Percentiles rank a stretch among this genome's conserved stretches.
Evolutionary conservation across 345 rosid genomes (phyloP).

Genomic region (Carallia brachiata): DNA sequence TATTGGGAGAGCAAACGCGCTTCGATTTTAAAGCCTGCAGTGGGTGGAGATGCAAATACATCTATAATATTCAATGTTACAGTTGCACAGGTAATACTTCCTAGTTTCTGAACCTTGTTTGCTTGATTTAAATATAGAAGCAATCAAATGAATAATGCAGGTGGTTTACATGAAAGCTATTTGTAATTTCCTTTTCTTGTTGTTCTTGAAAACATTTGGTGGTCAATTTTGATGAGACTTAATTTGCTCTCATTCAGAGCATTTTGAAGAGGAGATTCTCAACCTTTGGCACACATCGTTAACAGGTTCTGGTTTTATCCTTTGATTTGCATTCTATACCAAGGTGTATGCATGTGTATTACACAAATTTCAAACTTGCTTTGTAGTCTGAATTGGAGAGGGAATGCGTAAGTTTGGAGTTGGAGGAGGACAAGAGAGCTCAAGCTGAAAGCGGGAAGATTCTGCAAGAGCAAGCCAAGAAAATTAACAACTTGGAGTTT

Average conservation of each 20-base stretch:
- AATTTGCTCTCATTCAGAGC: slow-evolving; percentile 83
- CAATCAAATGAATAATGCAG: background rate
- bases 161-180: background rate
- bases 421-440: slow-evolving; percentile 95
- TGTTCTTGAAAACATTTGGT: slow-evolving; percentile 1
- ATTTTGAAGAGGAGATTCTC: slow-evolving; percentile 80
- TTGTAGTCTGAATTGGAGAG: slow-evolving; percentile 85
- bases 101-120: background rate
- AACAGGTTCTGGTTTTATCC: slow-evolving; percentile 51
- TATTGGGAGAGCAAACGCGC: slow-evolving; percentile 97
- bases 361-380: slow-evolving; percentile 17
- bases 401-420: slow-evolving; percentile 80
- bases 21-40: slow-evolving; percentile 90
- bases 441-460: slow-evolving; percentile 87
- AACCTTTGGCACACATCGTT: slow-evolving; percentile 79
- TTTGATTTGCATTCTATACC: too few relatives aligned
- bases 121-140: background rate
- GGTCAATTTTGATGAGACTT: background rate
- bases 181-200: slow-evolving; percentile 7
- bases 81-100: slow-evolving; percentile 71
- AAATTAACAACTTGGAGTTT: slow-evolving; percentile 81
- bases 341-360: background rate
- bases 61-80: slow-evolving; percentile 96
- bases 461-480: slow-evolving; percentile 87
- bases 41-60: slow-evolving; percentile 99